Evolutionary conservation across 345 rosid species (phyloP), one percentile per base, ranked within the genome.

Genomic region (Kandelia obovata): DNA sequence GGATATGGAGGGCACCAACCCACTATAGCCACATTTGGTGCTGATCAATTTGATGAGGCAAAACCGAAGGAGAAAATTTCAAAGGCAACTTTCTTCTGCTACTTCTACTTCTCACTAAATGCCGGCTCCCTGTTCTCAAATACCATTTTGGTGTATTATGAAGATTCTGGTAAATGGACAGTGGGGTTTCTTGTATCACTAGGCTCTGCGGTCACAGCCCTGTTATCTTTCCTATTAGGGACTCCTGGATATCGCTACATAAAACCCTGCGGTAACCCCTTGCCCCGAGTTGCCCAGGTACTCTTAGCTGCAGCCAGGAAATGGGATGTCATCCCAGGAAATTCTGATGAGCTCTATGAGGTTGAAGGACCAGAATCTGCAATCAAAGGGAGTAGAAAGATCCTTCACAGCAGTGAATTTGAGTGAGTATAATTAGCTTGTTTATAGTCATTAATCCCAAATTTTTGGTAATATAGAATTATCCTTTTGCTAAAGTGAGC

Each of bases 1-100:
- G 98, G 98, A 30, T 91, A 93, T 37, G 97, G 98, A 0, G 98
- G 97, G 9, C 90, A 91, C 69, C 97, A 91, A 68, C 98, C 98
- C 32, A 85, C 97, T 15, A 9, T 91, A 61, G 98, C 94, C 65
- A 93, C 98, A 4, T 88, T 91, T 25, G 98, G 98, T 23, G 89
- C 97, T 0, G 97, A 93, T 67, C 96, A 90, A 62, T 87, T 90
- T 65, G 90, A 77, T 55, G 94, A 88, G 53, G 13, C 71, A 6
- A 58, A 64, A 21, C 82, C 86, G 0, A 74, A 82, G 28, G 71
- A 66, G 31, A 71, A 3, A 30, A 35, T 4, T 6, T 79, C 85
- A 0, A 90, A 85, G 74, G 85, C 83, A 23, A 80, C 82, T 46
- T 90, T 88, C 77, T 88, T 90, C 64, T 81, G 87, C 73, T 86